phyloP scores from a whole-genome alignment of 2,329 filamentous ascomycete species.

The Penicillium sp. region DNA sequence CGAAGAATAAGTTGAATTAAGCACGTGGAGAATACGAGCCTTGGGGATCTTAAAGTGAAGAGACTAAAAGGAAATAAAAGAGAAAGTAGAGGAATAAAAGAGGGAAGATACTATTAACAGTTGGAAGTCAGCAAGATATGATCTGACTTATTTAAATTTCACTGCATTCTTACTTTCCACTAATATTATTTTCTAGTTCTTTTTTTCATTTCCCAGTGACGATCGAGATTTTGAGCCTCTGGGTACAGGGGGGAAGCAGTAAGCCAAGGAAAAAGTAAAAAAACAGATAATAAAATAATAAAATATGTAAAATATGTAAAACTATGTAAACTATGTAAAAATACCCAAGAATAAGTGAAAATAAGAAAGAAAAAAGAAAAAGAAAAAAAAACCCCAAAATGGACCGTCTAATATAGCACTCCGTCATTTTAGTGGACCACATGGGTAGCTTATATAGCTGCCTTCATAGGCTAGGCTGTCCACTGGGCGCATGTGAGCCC shows the following conservation, averaged over 20 bases:
- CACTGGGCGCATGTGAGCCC: conserved; percentile 2
- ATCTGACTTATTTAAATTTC: conserved; percentile 8
- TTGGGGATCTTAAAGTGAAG: conserved; percentile 6
- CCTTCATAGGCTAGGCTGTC: conserved; percentile 19
- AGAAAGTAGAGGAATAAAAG: not conserved
- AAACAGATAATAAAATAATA: not conserved
- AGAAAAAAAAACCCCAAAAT: not conserved
- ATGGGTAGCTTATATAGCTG: conserved; percentile 20
- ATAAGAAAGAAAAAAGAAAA: not conserved
- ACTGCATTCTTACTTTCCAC: not conserved
- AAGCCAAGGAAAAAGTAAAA: not conserved
- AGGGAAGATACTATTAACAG: not conserved
- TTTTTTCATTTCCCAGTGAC: conserved; percentile 17
- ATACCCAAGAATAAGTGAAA: not conserved
- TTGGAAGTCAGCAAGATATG: conserved; percentile 11
- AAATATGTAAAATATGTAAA: not conserved
- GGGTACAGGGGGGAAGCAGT: conserved; percentile 11
- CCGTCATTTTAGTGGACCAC: conserved; percentile 8
- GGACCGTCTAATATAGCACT: conserved; percentile 13
- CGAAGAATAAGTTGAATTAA: conserved; percentile 11
- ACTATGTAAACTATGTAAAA: not conserved
- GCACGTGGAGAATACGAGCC: conserved; percentile 24
- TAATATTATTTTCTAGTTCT: not conserved
- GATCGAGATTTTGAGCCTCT: conserved; percentile 30
- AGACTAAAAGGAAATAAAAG: not conserved